Evolutionary conservation across 768 basidiomycete species (phyloP).

Genomic region (Boletus huronensis): DNA sequence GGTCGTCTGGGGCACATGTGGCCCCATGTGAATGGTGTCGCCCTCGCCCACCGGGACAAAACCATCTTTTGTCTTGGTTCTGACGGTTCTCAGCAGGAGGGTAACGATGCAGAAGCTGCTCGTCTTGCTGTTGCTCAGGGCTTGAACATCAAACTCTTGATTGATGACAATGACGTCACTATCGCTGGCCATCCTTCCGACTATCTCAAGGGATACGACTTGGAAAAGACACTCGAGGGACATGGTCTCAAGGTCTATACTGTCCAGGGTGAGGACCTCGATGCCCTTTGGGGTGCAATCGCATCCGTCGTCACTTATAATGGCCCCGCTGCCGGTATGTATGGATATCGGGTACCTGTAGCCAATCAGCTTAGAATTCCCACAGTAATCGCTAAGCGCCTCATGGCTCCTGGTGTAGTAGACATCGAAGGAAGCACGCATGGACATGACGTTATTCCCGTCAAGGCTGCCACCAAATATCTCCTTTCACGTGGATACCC

Average conservation of each 20-base stretch:
- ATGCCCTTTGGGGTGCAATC: constrained; percentile 70
- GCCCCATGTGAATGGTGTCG: constrained; percentile 83
- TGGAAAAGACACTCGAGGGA: constrained; percentile 69
- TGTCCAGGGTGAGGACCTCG: constrained; percentile 76
- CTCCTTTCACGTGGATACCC: constrained; percentile 60
- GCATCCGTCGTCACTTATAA: constrained; percentile 50
- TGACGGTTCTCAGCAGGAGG: constrained; percentile 89
- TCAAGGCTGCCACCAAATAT: constrained; percentile 76
- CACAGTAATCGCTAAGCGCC: constrained; percentile 64
- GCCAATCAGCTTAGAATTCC: not conserved
- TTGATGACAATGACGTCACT: constrained; percentile 90
- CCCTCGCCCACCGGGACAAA: constrained; percentile 74
- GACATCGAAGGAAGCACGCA: constrained; percentile 78
- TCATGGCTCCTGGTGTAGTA: constrained; percentile 65
- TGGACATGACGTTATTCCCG: constrained; percentile 83
- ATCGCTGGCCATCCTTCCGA: constrained; percentile 89
- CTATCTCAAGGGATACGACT: constrained; percentile 76
- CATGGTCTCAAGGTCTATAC: constrained; percentile 77
- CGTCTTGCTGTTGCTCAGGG: constrained; percentile 79
- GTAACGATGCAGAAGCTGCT: constrained; percentile 88
- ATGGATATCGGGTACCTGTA: not conserved
- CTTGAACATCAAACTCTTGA: constrained; percentile 80
- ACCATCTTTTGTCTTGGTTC: constrained; percentile 81
- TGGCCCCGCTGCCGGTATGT: constrained; percentile 77
- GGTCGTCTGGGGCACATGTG: constrained; percentile 93